phyloP scores from a whole-genome alignment of 164 flowering plant genomes.

The Hamamelis virginiana region DNA sequence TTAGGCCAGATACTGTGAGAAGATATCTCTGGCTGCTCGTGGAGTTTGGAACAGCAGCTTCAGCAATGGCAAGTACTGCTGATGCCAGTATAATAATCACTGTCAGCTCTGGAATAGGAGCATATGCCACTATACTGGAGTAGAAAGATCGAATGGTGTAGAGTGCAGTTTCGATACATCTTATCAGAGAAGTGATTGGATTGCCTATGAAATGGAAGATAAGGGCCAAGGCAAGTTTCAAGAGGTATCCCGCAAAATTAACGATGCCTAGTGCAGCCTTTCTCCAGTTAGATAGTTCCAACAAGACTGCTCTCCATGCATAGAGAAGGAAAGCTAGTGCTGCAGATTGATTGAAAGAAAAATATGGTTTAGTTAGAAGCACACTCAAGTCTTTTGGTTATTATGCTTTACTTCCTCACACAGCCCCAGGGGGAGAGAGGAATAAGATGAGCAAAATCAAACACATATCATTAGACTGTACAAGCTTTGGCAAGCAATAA shows the following conservation, averaged over 20 bases:
- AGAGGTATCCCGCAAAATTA: constrained; percentile 47
- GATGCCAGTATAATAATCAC: constrained; percentile 63
- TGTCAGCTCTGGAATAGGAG: constrained; percentile 72
- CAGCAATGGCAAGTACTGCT: constrained; percentile 62
- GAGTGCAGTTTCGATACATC: constrained; percentile 49
- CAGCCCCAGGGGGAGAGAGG: too few relatives aligned
- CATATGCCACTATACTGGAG: constrained; percentile 63
- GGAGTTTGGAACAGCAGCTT: constrained; percentile 62
- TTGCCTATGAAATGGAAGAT: constrained; percentile 64
- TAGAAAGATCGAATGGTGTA: constrained; percentile 61
- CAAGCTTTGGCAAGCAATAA: too few relatives aligned
- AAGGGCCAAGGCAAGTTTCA: constrained; percentile 54
- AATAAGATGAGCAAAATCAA: too few relatives aligned
- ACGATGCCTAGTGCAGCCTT: constrained; percentile 34
- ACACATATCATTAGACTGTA: too few relatives aligned
- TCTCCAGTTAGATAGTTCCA: constrained; percentile 83
- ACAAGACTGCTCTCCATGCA: constrained; percentile 82
- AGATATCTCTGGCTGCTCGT: constrained; percentile 55
- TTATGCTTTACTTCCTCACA: too few relatives aligned
- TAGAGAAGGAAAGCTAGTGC: constrained; percentile 62
- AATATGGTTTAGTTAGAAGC: too few relatives aligned
- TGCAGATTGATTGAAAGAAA: constrained; percentile 28
- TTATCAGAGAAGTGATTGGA: constrained; percentile 56
- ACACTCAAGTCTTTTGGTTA: too few relatives aligned
- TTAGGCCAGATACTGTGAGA: constrained; percentile 63